Percentiles rank a stretch among this genome's conserved stretches.
These are phyloP conservation scores for Heteromeles arbutifolia DNA, from an alignment of 306 rosid species.

Conservation along the genomic window DNA sequence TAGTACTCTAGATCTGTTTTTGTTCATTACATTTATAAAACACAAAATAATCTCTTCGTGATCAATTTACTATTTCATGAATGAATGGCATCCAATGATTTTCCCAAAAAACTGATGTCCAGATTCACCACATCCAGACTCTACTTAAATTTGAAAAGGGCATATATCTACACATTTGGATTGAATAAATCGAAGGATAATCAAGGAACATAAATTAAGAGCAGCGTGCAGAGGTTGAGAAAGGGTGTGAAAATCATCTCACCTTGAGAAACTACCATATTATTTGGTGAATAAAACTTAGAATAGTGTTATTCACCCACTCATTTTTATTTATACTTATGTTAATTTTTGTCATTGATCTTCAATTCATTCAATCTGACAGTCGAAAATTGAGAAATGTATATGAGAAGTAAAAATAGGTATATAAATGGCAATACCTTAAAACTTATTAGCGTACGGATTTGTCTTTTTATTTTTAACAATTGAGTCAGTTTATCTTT, in stretches of 20 bases:
- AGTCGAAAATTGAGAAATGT: too few relatives aligned
- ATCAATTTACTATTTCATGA: not conserved
- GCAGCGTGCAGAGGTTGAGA: not conserved
- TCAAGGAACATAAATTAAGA: not conserved
- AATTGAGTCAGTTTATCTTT: too few relatives aligned
- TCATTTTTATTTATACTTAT: too few relatives aligned
- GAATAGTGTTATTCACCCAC: accelerated
- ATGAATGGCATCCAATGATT: not conserved
- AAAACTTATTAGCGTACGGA: too few relatives aligned
- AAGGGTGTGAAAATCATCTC: not conserved
- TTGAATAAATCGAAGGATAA: not conserved
- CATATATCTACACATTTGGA: too few relatives aligned
- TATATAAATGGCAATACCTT: too few relatives aligned
- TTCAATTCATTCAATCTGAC: too few relatives aligned
- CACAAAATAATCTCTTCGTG: not conserved
- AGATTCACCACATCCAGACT: not conserved
- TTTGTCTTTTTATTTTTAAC: too few relatives aligned
- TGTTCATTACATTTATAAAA: not conserved
- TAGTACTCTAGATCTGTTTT: not conserved
- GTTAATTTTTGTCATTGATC: too few relatives aligned
- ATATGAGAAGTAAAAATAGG: too few relatives aligned
- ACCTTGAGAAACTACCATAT: too few relatives aligned
- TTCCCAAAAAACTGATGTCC: not conserved
- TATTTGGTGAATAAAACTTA: too few relatives aligned
- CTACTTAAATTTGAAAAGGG: not conserved